phyloP scores from a whole-genome alignment of 164 flowering plant genomes.

The Amborella trichopoda region DNA sequence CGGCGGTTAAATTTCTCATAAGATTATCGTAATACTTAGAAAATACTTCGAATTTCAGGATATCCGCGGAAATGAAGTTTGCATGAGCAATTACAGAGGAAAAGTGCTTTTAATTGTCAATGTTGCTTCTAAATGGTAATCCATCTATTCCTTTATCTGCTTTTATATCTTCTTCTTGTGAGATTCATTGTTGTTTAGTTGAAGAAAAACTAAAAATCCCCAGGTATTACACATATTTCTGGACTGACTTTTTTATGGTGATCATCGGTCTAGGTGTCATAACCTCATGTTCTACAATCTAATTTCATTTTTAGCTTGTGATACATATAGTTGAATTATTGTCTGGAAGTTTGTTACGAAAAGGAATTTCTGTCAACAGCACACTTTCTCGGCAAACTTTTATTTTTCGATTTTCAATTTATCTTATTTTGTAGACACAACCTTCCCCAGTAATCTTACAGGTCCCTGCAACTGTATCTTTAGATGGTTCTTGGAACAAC shows the following conservation, averaged over 20 bases:
- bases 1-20: too few species aligned
- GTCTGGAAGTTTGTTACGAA: background rate
- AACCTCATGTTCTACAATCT: background rate
- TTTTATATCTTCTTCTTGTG: background rate
- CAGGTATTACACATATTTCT: too few species aligned
- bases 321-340: background rate
- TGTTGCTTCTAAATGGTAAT: constrained; percentile 92
- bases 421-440: too few species aligned
- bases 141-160: background rate
- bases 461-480: too few species aligned
- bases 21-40: too few species aligned
- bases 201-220: too few species aligned
- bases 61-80: constrained; percentile 63
- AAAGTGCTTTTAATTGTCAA: constrained; percentile 87
- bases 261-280: background rate
- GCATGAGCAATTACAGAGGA: constrained; percentile 51
- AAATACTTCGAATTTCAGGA: constrained; percentile 55
- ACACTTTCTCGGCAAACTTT: too few species aligned
- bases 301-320: background rate
- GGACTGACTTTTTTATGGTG: background rate
- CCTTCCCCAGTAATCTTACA: too few species aligned
- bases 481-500: too few species aligned
- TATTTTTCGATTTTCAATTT: too few species aligned
- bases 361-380: too few species aligned
- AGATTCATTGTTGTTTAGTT: background rate